Evolutionary conservation across 306 rosid species (phyloP).

Genomic region (Delonix regia): DNA sequence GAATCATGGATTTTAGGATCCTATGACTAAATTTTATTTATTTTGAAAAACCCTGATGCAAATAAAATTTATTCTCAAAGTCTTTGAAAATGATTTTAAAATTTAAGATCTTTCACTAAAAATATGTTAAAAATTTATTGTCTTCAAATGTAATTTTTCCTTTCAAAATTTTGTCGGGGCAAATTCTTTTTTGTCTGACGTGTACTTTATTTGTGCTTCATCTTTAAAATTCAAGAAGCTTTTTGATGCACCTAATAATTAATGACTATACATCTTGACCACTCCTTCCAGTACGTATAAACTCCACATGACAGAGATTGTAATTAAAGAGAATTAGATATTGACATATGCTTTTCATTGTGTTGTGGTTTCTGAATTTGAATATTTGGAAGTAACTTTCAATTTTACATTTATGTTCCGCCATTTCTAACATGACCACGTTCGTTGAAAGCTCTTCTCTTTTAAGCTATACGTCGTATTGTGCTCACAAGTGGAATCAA

Average conservation of each 20-base stretch:
- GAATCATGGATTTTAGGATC: too few species aligned
- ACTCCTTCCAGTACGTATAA: neutral
- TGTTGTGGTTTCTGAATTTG: neutral
- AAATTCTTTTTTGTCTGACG: too few species aligned
- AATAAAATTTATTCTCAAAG: too few species aligned
- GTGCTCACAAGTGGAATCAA: too few species aligned
- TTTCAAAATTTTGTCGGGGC: too few species aligned
- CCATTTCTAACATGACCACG: neutral
- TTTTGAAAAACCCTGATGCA: too few species aligned
- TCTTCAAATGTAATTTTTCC: too few species aligned
- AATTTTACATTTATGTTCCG: neutral
- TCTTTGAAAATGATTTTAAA: too few species aligned
- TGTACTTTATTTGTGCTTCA: neutral
- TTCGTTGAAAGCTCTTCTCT: neutral
- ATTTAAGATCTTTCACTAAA: too few species aligned
- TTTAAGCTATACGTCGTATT: neutral
- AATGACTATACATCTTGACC: neutral
- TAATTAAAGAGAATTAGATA: neutral
- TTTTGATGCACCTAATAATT: conserved; percentile 24
- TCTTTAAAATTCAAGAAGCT: conserved; percentile 18
- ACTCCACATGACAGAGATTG: neutral
- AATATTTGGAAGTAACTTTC: neutral
- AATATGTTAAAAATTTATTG: too few species aligned
- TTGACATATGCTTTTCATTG: neutral
- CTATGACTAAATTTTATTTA: too few species aligned